A percentile compares a stretch with the other conserved stretches of the same genome.
phyloP scores from a whole-genome alignment of 169 alveolate genomes.

The Plasmodium vivax region DNA sequence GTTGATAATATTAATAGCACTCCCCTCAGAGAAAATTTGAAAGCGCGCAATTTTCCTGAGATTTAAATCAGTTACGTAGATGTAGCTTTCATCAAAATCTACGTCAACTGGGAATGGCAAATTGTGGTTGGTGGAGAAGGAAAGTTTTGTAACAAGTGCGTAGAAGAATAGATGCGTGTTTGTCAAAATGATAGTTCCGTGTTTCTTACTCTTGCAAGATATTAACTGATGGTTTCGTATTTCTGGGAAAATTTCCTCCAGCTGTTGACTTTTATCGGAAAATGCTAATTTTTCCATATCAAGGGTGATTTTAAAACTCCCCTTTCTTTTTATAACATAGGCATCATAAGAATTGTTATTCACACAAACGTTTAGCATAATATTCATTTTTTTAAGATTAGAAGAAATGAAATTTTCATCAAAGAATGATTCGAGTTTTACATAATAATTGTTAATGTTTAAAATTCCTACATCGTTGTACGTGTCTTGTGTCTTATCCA shows the following conservation, averaged over 20 bases:
- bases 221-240: slow-evolving; percentile 32
- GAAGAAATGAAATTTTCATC: slow-evolving; percentile 9
- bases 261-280: neutral
- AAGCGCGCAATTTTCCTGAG: slow-evolving; percentile 58
- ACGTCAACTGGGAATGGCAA: slow-evolving; percentile 58
- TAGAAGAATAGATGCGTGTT: slow-evolving; percentile 44
- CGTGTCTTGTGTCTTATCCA: slow-evolving; percentile 14
- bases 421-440: slow-evolving; percentile 51
- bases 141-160: slow-evolving; percentile 1
- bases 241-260: slow-evolving; percentile 19
- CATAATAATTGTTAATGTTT: slow-evolving; percentile 66
- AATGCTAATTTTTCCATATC: slow-evolving; percentile 12
- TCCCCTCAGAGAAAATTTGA: slow-evolving; percentile 19
- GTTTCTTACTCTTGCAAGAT: slow-evolving; percentile 50
- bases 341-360: neutral
- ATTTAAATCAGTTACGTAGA: slow-evolving; percentile 47
- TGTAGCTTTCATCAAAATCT: slow-evolving; percentile 56
- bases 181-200: slow-evolving; percentile 56
- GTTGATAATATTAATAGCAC: neutral
- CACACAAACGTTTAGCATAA: slow-evolving; percentile 24
- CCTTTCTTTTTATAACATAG: slow-evolving; percentile 26
- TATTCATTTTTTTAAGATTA: slow-evolving; percentile 11
- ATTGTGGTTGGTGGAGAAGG: slow-evolving; percentile 66
- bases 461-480: slow-evolving; percentile 41
- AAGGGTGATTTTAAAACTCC: slow-evolving; percentile 15